Evolutionary conservation across 345 rosid genomes (phyloP).

Genomic region (Cochlearia excelsa): DNA sequence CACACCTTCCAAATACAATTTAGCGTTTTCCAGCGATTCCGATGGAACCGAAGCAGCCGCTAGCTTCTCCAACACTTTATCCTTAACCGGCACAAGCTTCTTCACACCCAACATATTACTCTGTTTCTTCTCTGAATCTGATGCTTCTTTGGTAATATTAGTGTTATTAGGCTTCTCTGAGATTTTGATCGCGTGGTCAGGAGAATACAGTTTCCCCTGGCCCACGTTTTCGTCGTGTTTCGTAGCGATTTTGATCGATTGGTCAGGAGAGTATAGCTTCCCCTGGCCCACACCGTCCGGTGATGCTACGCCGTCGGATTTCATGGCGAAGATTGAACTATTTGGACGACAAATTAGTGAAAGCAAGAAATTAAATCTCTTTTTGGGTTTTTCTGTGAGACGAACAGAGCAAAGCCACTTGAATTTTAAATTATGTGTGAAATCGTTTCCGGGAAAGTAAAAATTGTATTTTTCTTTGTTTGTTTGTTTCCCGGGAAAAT

Average conservation of each 20-base stretch:
- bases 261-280: constrained; percentile 31
- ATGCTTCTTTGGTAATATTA: neutral
- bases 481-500: constrained; percentile 36
- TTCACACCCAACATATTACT: constrained; percentile 30
- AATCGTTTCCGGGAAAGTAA: neutral
- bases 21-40: constrained; percentile 46
- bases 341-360: constrained; percentile 18
- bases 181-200: constrained; percentile 34
- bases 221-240: constrained; percentile 23
- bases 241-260: constrained; percentile 27
- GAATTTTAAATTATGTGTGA: neutral
- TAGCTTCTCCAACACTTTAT: constrained; percentile 45
- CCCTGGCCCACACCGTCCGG: constrained; percentile 27
- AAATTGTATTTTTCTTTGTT: constrained; percentile 1
- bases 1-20: constrained; percentile 42
- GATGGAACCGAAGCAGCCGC: constrained; percentile 45
- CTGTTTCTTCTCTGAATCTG: neutral
- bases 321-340: constrained; percentile 20
- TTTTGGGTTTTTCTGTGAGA: constrained; percentile 20
- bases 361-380: neutral
- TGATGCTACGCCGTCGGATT: constrained; percentile 21
- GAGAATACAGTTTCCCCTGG: constrained; percentile 29
- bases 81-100: constrained; percentile 43
- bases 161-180: neutral
- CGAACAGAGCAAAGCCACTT: constrained; percentile 34